Evolutionary conservation across 371 early-diverging fungal genomes (phyloP).

Genomic region (Mucor racemosus): DNA sequence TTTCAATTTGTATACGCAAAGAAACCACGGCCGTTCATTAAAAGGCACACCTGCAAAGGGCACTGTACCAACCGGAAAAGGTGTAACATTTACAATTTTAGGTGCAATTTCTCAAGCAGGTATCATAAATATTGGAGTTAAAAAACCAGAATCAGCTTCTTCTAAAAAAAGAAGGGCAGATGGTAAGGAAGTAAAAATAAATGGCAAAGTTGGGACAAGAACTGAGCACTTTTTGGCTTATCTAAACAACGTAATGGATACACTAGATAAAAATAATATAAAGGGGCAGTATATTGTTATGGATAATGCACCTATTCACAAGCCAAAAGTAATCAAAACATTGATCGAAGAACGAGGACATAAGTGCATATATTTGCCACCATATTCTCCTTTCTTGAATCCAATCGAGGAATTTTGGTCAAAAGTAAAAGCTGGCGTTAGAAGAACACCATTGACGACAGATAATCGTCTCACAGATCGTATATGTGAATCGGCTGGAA

Average conservation of each 20-base stretch:
- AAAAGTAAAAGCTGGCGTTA: conserved; percentile 16
- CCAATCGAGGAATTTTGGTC: conserved; percentile 11
- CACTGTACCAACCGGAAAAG: conserved; percentile 8
- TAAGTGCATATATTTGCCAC: conserved; percentile 13
- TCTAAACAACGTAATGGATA: conserved; percentile 19
- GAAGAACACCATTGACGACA: conserved; percentile 15
- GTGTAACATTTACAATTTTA: conserved; percentile 11
- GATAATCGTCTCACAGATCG: conserved; percentile 13
- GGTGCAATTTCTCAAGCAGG: conserved; percentile 17
- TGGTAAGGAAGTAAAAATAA: conserved; percentile 13
- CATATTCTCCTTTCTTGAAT: not conserved
- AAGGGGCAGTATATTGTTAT: conserved; percentile 18
- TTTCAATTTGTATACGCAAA: conserved; percentile 13
- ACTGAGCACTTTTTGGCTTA: conserved; percentile 21
- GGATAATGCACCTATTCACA: too few species aligned
- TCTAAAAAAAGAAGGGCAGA: conserved; percentile 12
- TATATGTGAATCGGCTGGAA: conserved; percentile 8
- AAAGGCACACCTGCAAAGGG: conserved; percentile 8
- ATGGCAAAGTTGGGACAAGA: conserved; percentile 20
- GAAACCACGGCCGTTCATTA: conserved; percentile 6
- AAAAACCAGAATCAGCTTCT: conserved; percentile 12
- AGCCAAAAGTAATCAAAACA: conserved; percentile 15
- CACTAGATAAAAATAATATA: conserved; percentile 14
- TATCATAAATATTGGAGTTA: conserved; percentile 3
- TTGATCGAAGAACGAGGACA: conserved; percentile 16